Evolutionary conservation across 306 rosid species (phyloP), one percentile per base, ranked within the genome.

Genomic region (Carpinus fangiana): DNA sequence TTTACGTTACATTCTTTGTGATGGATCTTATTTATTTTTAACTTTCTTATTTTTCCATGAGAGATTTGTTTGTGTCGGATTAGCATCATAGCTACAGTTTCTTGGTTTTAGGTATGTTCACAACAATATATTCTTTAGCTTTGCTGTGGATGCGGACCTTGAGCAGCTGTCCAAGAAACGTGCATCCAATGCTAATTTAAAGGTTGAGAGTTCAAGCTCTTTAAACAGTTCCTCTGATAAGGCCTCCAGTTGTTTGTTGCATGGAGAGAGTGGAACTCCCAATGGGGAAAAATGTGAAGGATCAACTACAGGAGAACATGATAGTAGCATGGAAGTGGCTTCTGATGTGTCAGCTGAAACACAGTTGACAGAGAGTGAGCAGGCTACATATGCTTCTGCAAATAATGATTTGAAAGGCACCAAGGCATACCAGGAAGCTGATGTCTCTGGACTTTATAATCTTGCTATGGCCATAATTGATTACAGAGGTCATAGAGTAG

Each of bases 351-450:
- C 92, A 73, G 70, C 90, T 16, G 93, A 90, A 78, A 76, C 91
- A 61, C 96, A 85, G 72, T 85, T 93, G 62, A 88, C 92, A 73
- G 99, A 96, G 82, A 93, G 90, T 61, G 99, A 96, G 91, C 99
- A 96, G 81, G 99, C 99, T 41, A 93, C 99, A 23, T 96, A 93
- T 87, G 99, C 98, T 70, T 93, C 99, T 83, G 98, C 99, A 74
- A 96, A 96, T 87, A 96, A 96, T 79, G 99, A 96, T 96, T 90
- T 96, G 87, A 96, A 91, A 84, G 99, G 99, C 77, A 96, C 99
- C 53, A 93, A 89, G 88, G 98, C 98, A 57, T 96, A 96, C 87
- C 99, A 96, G 86, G 99, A 96, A 88, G 98, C 97, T 72, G 96
- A 96, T 91, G 98, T 96, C 43, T 82, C 92, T 72, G 98, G 99